Conservation (phyloP, 805 yeast genomes). For the Lachancea waltii region DNA sequence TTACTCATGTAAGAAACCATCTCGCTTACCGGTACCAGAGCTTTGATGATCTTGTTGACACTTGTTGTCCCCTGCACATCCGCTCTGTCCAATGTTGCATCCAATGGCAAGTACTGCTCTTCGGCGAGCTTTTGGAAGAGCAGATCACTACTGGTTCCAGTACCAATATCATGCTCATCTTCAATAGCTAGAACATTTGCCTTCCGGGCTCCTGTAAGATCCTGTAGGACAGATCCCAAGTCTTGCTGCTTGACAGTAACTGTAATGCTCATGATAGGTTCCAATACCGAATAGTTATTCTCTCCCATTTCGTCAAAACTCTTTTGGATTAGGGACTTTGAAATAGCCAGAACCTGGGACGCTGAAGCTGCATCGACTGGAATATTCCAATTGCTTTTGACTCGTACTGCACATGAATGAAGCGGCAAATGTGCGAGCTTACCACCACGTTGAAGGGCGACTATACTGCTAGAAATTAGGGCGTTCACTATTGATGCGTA, state of each 20-base stretch:
- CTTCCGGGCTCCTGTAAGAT: conserved; percentile 68
- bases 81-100: conserved; percentile 41
- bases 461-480: conserved; percentile 50
- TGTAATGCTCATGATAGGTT: conserved; percentile 78
- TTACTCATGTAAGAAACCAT: conserved; percentile 84
- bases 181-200: conserved; percentile 69
- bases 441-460: conserved; percentile 65
- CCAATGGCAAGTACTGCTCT: conserved; percentile 66
- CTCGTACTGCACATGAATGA: conserved; percentile 52
- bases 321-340: conserved; percentile 40
- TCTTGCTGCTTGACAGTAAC: conserved; percentile 64
- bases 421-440: conserved; percentile 41
- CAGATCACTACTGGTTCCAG: conserved; percentile 31
- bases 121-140: conserved; percentile 55
- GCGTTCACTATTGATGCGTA: conserved; percentile 48
- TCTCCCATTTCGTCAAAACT: conserved; percentile 29
- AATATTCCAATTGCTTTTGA: conserved; percentile 43
- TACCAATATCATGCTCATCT: conserved; percentile 40
- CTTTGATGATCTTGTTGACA: conserved; percentile 49
- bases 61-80: conserved; percentile 13
- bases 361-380: conserved; percentile 43
- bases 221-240: conserved; percentile 79
- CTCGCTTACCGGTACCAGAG: conserved; percentile 77
- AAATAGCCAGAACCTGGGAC: conserved; percentile 38
- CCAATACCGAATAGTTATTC: conserved; percentile 51